A percentile compares a stretch with the other conserved stretches of the same genome.
Conservation (phyloP, 305 asterid species). For the Fraxinus baroniana region DNA sequence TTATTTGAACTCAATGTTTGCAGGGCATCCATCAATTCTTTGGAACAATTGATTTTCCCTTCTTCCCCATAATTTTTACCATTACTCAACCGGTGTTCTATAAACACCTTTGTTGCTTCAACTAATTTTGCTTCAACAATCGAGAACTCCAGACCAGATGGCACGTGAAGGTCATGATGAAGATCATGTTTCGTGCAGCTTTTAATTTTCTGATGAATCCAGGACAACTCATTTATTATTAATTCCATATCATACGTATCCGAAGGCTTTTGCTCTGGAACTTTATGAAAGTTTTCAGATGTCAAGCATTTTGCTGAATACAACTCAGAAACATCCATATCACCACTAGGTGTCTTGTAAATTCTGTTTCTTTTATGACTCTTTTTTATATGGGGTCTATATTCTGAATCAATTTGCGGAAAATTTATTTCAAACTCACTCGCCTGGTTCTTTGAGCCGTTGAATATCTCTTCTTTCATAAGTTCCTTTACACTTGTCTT, state of each 20-base stretch:
- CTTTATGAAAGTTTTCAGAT: conserved; percentile 26
- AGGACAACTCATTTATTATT: conserved; percentile 47
- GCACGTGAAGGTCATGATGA: conserved; percentile 31
- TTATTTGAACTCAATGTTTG: conserved; percentile 50
- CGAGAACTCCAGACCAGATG: conserved; percentile 34
- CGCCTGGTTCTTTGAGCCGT: conserved; percentile 32
- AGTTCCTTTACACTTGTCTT: conserved; percentile 83
- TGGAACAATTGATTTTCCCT: conserved; percentile 42
- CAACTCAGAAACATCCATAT: conserved; percentile 41
- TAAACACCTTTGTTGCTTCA: conserved; percentile 59
- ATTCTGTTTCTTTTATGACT: conserved; percentile 39
- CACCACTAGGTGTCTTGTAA: conserved; percentile 24
- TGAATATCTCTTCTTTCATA: conserved; percentile 85
- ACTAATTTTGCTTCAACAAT: conserved; percentile 59
- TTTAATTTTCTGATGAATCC: conserved; percentile 32
- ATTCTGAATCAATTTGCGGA: conserved; percentile 31
- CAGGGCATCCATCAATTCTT: conserved; percentile 68
- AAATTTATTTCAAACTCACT: conserved; percentile 37
- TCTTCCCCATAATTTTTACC: conserved; percentile 46
- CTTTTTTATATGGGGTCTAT: conserved; percentile 37
- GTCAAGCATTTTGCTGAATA: conserved; percentile 31
- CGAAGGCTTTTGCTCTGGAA: conserved; percentile 27
- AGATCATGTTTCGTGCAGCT: conserved; percentile 29
- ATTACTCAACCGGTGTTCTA: conserved; percentile 50
- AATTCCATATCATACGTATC: conserved; percentile 53